Evolutionary conservation across 139 green algal species (phyloP).

Genomic region (Micromonas pusilla): DNA sequence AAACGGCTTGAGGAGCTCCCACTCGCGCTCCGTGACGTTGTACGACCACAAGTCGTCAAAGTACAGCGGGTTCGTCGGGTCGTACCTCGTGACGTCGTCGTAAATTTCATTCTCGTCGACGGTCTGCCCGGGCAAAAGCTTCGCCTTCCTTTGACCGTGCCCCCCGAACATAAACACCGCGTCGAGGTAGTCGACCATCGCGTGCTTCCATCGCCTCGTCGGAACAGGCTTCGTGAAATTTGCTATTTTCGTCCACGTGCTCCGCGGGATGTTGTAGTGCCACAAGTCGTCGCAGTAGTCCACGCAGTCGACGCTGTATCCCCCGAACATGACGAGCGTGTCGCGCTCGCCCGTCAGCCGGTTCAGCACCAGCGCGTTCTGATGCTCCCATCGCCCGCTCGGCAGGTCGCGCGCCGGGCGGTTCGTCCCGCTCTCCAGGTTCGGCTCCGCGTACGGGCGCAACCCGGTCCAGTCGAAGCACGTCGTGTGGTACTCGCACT

Average conservation of each 20-base stretch:
- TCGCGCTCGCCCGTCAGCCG: conserved; percentile 6
- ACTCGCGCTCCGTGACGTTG: conserved; percentile 22
- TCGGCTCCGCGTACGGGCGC: conserved; percentile 16
- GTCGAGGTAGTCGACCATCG: conserved; percentile 13
- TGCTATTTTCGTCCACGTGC: conserved; percentile 17
- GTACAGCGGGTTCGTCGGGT: conserved; percentile 4
- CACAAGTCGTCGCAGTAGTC: conserved; percentile 27
- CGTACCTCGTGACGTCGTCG: neutral
- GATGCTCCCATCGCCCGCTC: conserved; percentile 17
- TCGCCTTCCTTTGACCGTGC: neutral
- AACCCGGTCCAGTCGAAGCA: conserved; percentile 31
- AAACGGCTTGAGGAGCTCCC: conserved; percentile 3
- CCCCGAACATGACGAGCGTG: conserved; percentile 22
- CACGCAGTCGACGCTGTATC: conserved; percentile 25
- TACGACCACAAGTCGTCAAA: conserved; percentile 30
- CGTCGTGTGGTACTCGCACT: conserved; percentile 16
- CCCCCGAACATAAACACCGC: conserved; percentile 29
- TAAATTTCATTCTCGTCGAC: neutral
- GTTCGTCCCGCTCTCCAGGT: conserved; percentile 1
- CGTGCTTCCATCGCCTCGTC: conserved; percentile 21
- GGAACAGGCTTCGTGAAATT: neutral
- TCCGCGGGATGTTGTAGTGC: conserved; percentile 17
- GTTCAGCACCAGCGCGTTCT: conserved; percentile 16
- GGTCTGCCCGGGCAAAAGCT: neutral
- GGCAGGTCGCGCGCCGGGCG: neutral